Evolutionary conservation across 441 rosid species (phyloP).

Genomic region (Gossypium lobatum): DNA sequence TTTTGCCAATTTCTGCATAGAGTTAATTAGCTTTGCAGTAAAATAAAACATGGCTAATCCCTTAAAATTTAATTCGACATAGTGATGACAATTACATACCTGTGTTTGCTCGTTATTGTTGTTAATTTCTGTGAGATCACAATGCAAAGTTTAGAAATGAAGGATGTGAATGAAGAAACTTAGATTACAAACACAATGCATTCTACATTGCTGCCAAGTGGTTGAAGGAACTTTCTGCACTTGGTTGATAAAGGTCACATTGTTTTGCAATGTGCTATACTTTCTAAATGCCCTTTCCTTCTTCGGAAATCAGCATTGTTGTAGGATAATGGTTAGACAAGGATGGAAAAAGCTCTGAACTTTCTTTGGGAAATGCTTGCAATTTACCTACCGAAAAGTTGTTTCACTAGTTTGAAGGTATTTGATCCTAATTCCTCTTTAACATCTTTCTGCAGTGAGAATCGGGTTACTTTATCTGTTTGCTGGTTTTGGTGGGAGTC

Average conservation of each 20-base stretch:
- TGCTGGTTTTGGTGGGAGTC: constrained; percentile 86
- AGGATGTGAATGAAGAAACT: neutral
- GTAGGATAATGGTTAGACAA: neutral
- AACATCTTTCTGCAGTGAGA: constrained; percentile 44
- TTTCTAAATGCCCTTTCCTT: neutral
- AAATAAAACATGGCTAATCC: neutral
- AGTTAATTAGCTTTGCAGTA: neutral
- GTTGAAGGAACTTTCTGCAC: neutral
- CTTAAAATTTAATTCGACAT: neutral
- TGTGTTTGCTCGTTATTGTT: neutral
- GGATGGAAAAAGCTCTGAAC: neutral
- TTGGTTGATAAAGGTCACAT: neutral
- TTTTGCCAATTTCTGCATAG: neutral
- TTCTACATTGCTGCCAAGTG: neutral
- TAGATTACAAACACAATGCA: neutral
- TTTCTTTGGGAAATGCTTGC: neutral
- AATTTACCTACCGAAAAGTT: neutral
- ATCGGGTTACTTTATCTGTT: constrained; percentile 74
- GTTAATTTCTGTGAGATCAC: neutral
- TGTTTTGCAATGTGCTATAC: neutral
- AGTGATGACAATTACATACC: neutral
- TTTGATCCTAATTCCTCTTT: constrained; percentile 10
- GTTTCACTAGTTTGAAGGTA: neutral
- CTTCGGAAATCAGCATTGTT: neutral
- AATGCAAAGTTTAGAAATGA: neutral